Evolutionary conservation across 352 stramenopile genomes (phyloP).

Genomic region (Phytophthora litchii): DNA sequence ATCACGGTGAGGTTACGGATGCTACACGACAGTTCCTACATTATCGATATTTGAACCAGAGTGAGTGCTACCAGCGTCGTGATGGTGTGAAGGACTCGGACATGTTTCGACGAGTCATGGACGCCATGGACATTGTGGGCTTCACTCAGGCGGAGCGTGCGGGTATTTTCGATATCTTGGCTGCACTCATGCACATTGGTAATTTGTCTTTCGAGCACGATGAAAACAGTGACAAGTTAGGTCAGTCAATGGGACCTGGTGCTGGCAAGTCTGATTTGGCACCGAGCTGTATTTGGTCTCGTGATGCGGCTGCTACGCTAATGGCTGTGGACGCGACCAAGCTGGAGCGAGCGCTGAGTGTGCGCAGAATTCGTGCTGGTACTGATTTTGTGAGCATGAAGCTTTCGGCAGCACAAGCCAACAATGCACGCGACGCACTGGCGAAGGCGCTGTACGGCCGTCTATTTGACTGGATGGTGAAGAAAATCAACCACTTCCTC

Average conservation of each 20-base stretch:
- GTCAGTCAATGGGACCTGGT: conserved; percentile 39
- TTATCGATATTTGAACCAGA: conserved; percentile 89
- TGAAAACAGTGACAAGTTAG: conserved; percentile 59
- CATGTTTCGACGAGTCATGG: conserved; percentile 82
- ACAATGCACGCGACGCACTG: conserved; percentile 82
- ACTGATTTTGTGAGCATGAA: conserved; percentile 89
- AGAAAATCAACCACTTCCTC: conserved; percentile 85
- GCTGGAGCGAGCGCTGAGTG: conserved; percentile 75
- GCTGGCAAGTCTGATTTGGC: conserved; percentile 48
- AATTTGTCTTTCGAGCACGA: conserved; percentile 89
- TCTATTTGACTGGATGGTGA: conserved; percentile 92
- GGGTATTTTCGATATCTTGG: conserved; percentile 84
- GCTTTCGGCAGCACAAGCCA: conserved; percentile 80
- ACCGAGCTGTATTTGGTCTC: conserved; percentile 69
- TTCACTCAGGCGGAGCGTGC: conserved; percentile 76
- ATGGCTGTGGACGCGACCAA: conserved; percentile 75
- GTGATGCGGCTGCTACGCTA: conserved; percentile 70
- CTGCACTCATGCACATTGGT: conserved; percentile 89
- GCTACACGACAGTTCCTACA: conserved; percentile 64
- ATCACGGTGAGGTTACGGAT: conserved; percentile 49
- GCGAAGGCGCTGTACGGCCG: conserved; percentile 89
- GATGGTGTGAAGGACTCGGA: conserved; percentile 78
- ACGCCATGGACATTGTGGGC: conserved; percentile 84
- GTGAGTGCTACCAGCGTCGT: conserved; percentile 78
- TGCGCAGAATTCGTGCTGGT: conserved; percentile 80